Evolutionary conservation across 176 grass and related monocot genomes (phyloP).

Genomic region (Puya raimondii): DNA sequence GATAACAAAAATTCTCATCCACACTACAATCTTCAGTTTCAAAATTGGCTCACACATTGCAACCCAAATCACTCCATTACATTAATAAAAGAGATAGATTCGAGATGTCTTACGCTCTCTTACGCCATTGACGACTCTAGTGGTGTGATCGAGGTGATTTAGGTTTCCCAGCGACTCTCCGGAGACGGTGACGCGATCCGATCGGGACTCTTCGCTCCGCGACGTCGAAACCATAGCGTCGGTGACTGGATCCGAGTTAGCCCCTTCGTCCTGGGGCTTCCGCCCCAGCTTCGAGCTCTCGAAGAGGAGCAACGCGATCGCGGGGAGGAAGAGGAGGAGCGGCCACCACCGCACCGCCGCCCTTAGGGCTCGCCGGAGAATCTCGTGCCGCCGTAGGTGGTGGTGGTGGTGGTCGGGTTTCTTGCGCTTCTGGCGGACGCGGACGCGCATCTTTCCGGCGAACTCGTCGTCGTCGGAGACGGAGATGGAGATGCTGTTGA

Average conservation of each 20-base stretch:
- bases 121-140: conserved; percentile 36
- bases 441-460: conserved; percentile 49
- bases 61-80: conserved; percentile 3
- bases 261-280: neutral
- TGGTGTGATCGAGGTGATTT: conserved; percentile 32
- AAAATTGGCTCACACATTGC: neutral
- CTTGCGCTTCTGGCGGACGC: conserved; percentile 42
- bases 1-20: too few species aligned
- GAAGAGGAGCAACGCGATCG: conserved; percentile 44
- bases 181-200: too few species aligned
- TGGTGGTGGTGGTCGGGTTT: conserved; percentile 14
- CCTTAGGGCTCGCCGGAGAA: conserved; percentile 25
- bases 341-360: conserved; percentile 30
- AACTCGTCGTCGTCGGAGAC: conserved; percentile 80
- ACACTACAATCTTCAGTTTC: neutral
- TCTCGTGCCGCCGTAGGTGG: conserved; percentile 9
- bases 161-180: conserved; percentile 32
- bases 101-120: conserved; percentile 45
- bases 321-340: conserved; percentile 33
- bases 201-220: neutral
- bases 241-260: conserved; percentile 5
- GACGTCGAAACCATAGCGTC: neutral
- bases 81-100: neutral
- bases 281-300: conserved; percentile 32
- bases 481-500: conserved; percentile 74